These are phyloP conservation scores for Nidula niveotomentosa DNA, from an alignment of 1,284 basidiomycete genomes.

Conservation along the genomic window DNA sequence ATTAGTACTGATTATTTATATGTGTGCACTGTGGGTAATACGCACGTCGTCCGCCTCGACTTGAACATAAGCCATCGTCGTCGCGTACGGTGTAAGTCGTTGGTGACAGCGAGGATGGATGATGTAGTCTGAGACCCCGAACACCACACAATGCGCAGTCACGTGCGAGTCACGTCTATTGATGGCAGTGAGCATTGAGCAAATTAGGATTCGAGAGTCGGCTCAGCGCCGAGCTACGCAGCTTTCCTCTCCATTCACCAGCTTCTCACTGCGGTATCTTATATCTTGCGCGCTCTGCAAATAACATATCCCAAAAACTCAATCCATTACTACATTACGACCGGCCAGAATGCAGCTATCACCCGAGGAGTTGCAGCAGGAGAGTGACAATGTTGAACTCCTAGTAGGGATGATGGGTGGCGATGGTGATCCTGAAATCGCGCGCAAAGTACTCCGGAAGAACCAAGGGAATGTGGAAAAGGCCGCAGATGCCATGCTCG, in stretches of 20 bases:
- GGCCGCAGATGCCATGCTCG: constrained; percentile 58
- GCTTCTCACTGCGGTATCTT: no score
- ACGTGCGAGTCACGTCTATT: no score
- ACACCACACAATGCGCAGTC: background rate
- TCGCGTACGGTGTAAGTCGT: background rate
- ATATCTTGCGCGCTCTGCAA: no score
- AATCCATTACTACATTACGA: background rate
- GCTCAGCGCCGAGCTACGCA: no score
- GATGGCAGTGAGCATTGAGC: no score
- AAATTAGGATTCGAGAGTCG: no score
- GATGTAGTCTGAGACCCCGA: background rate
- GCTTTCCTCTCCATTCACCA: no score
- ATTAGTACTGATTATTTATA: constrained; percentile 1
- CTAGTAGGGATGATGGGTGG: constrained; percentile 37
- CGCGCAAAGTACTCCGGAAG: constrained; percentile 52
- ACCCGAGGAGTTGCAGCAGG: constrained; percentile 19
- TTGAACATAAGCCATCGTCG: constrained; percentile 51
- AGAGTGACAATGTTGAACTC: constrained; percentile 31
- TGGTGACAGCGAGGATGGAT: background rate
- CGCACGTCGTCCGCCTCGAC: constrained; percentile 58
- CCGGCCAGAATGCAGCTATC: constrained; percentile 16
- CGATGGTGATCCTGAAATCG: constrained; percentile 41
- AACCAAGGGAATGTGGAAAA: constrained; percentile 60
- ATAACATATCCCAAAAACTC: no score
- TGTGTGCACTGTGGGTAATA: background rate